Conservation (phyloP, 495 filamentous ascomycete species). For the Immersiella caudata region DNA sequence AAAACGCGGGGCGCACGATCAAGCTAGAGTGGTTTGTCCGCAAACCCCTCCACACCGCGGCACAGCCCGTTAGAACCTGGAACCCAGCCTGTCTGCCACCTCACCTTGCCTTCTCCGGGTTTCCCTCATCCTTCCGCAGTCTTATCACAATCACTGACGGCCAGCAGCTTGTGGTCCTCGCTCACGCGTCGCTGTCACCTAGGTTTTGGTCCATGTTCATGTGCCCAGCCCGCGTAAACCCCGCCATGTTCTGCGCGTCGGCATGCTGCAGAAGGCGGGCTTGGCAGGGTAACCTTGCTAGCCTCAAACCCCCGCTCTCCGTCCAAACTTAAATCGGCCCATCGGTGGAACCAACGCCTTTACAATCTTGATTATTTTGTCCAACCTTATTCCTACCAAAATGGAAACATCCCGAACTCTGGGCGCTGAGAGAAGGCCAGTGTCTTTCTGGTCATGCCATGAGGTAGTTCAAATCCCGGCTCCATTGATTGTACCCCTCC, state of each 20-base stretch:
- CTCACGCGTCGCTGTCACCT: background rate
- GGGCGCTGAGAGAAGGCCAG: too few relatives aligned
- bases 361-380: background rate
- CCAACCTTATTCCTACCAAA: background rate
- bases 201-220: background rate
- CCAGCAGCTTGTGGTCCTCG: background rate
- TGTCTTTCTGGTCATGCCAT: too few relatives aligned
- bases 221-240: background rate
- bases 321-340: background rate
- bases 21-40: background rate
- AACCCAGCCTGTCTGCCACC: background rate
- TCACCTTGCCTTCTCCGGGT: background rate
- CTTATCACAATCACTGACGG: background rate
- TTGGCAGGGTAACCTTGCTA: conserved; percentile 4
- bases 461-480: too few relatives aligned
- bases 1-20: background rate
- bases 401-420: background rate
- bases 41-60: background rate
- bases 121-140: background rate
- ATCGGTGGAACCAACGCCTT: background rate
- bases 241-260: conserved; percentile 5
- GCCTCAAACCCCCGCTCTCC: background rate
- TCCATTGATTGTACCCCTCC: too few relatives aligned
- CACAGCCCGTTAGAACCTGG: background rate
- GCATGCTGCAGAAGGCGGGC: background rate